Base-by-base conservation (phyloP, 768 basidiomycete species). In the Gelatoporia subvermispora region DNA sequence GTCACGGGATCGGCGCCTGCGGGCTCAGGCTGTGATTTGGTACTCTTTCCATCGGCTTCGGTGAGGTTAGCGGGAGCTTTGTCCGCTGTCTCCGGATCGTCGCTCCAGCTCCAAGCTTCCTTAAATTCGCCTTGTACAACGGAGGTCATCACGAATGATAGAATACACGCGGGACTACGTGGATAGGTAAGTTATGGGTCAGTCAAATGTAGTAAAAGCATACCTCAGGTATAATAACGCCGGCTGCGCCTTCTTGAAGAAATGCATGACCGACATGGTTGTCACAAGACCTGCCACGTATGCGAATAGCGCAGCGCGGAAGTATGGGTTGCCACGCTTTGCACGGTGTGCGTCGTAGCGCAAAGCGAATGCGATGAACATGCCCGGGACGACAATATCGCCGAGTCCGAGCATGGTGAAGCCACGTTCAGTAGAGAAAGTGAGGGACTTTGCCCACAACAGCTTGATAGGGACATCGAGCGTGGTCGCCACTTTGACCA, bases 401-500 rank as follows among this genome's bases (percentile, higher is more conserved):
- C 94, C 94, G 1, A 98, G 72, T 2, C 95, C 95, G 24, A 98
- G 83, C 84, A 97, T 85, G 24, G 91, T 86, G 63, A 79, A 88
- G 3, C 90, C 91, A 23, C 74, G 65, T 3, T 65, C 72, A 4
- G 67, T 62, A 4, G 72, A 66, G 55, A 84, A 74, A 1, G 42
- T 47, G 18, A 81, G 51, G 1, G 84, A 83, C 61, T 88, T 91
- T 0, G 90, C 84, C 82, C 85, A 92, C 34, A 94, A 72, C 25
- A 98, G 75, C 68, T 96, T 97, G 70, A 98, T 94, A 17, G 95
- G 95, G 22, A 87, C 83, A 58, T 98, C 92, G 28, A 97, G 77
- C 35, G 75, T 80, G 18, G 85, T 93, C 1, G 95, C 95, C 2
- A 98, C 95, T 56, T 83, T 83, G 20, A 95, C 84, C 94, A 97